phyloP scores from a whole-genome alignment of 306 rosid genomes.

The Begonia peltatifolia region DNA sequence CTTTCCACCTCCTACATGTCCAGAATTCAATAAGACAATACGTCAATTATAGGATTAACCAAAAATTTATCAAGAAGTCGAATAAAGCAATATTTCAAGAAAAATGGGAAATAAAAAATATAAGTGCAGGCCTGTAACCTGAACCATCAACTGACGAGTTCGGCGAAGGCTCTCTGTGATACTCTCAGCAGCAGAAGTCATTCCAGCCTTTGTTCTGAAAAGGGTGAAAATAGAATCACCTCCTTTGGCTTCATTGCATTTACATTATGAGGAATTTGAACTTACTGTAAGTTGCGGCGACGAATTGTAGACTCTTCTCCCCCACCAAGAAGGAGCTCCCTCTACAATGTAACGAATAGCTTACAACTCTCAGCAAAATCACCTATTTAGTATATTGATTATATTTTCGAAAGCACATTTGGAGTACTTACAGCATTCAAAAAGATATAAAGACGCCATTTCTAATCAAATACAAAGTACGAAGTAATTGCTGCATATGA shows the following conservation, averaged over 20 bases:
- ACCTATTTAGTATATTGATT: background rate
- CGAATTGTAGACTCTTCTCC: conserved; percentile 87
- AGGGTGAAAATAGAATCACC: background rate
- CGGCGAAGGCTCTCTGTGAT: conserved; percentile 90
- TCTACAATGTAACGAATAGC: conserved; percentile 28
- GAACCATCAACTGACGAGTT: conserved; percentile 85
- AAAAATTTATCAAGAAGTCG: no score
- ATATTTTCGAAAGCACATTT: no score
- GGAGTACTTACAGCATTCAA: no score
- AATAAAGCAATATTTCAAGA: background rate
- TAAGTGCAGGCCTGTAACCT: conserved; percentile 29
- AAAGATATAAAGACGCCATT: no score
- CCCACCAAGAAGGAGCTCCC: conserved; percentile 78
- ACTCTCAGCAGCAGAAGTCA: conserved; percentile 94
- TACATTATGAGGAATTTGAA: background rate
- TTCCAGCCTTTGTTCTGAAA: conserved; percentile 79
- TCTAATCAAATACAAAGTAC: background rate
- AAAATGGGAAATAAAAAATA: background rate
- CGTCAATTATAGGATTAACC: background rate
- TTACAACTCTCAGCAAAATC: conserved; percentile 4
- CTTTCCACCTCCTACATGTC: conserved; percentile 76
- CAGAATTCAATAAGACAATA: conserved; percentile 10
- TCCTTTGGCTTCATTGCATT: background rate
- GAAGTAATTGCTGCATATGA: background rate
- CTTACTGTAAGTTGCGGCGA: conserved; percentile 82